phyloP scores from a whole-genome alignment of 140 eudicot genomes.

The Ambrosia hybrid region DNA sequence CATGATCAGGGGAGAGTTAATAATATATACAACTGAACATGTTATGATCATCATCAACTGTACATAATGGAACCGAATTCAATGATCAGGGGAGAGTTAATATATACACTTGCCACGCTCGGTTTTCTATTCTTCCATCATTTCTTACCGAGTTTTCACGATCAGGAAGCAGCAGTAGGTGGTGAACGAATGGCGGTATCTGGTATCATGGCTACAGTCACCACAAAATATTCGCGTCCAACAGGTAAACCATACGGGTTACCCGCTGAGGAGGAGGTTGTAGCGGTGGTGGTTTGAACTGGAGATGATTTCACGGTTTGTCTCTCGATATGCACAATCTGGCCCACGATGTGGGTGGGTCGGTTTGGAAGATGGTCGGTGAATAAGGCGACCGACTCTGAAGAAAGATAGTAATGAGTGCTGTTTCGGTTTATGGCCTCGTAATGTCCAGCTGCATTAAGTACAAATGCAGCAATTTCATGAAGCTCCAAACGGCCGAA shows the following conservation, averaged over 20 bases:
- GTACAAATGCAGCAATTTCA: slow-evolving; percentile 87
- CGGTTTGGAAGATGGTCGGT: slow-evolving; percentile 70
- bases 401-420: slow-evolving; percentile 75
- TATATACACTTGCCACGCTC: slow-evolving; percentile 21
- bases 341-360: slow-evolving; percentile 81
- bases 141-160: slow-evolving; percentile 29
- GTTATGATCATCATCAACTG: slow-evolving; percentile 27
- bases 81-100: neutral
- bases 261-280: too few relatives aligned
- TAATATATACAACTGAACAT: slow-evolving; percentile 25
- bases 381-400: slow-evolving; percentile 84
- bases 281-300: too few relatives aligned
- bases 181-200: slow-evolving; percentile 24
- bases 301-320: slow-evolving; percentile 41
- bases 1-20: slow-evolving; percentile 15
- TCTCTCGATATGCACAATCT: slow-evolving; percentile 82
- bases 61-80: slow-evolving; percentile 22
- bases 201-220: slow-evolving; percentile 85
- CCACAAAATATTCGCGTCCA: slow-evolving; percentile 85
- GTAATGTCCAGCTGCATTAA: slow-evolving; percentile 62
- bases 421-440: slow-evolving; percentile 86
- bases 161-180: slow-evolving; percentile 34
- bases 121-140: slow-evolving; percentile 36
- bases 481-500: slow-evolving; percentile 81
- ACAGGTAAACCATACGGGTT: slow-evolving; percentile 72